A percentile compares a stretch with the other conserved stretches of the same genome.
phyloP scores from a whole-genome alignment of 2,329 filamentous ascomycete species.

The Piedraia hortae region DNA sequence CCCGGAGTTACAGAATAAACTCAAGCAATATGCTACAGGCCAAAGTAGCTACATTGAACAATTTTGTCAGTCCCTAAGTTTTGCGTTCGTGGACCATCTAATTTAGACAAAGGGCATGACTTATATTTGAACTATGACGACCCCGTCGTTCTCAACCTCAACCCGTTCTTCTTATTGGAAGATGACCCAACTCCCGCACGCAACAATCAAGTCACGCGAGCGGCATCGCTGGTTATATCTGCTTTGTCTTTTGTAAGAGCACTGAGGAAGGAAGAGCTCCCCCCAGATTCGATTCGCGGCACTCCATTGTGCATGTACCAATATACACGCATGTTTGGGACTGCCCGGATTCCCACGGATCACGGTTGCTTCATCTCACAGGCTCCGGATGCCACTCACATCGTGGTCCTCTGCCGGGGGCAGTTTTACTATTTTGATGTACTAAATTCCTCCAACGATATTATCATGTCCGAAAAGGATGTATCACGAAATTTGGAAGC shows the following conservation, averaged over 20 bases:
- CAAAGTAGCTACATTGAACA: constrained; percentile 96
- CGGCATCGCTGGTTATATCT: constrained; percentile 74
- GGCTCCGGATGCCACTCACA: constrained; percentile 72
- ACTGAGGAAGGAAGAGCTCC: constrained; percentile 73
- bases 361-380: constrained; percentile 90
- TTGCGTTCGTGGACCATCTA: too few relatives aligned
- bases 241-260: constrained; percentile 78
- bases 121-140: constrained; percentile 97
- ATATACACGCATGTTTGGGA: constrained; percentile 84
- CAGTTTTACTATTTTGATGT: constrained; percentile 99
- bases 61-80: constrained; percentile 54
- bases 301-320: constrained; percentile 93
- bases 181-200: constrained; percentile 90
- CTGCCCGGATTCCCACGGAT: constrained; percentile 76
- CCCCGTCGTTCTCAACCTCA: constrained; percentile 86
- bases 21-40: constrained; percentile 70
- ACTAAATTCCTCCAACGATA: constrained; percentile 71
- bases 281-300: constrained; percentile 61
- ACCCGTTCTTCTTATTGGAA: constrained; percentile 90
- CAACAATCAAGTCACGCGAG: constrained; percentile 87
- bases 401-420: constrained; percentile 78
- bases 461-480: constrained; percentile 94
- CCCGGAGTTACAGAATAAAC: constrained; percentile 56
- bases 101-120: constrained; percentile 60
- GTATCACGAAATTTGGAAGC: constrained; percentile 74